Conservation (phyloP, 257 asterid genomes). For the Capsicum pubescens region DNA sequence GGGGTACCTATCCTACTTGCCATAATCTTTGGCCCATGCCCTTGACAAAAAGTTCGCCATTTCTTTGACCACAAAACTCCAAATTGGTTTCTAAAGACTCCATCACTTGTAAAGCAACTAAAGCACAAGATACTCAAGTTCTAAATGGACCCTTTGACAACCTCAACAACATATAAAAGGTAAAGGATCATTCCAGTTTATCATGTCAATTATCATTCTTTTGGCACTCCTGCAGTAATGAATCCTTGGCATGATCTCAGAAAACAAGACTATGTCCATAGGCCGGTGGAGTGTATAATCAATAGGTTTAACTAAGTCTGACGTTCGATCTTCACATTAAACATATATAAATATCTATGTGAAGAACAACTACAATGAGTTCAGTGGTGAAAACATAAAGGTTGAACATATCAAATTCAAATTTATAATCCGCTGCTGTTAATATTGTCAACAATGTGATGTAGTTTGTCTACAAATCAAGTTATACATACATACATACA, state of each 20-base stretch:
- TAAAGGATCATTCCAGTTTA: slow-evolving; percentile 12
- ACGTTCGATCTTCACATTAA: background rate
- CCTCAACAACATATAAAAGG: slow-evolving; percentile 25
- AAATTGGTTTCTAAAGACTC: slow-evolving; percentile 17
- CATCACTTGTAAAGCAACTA: slow-evolving; percentile 26
- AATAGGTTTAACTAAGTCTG: background rate
- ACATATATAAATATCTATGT: background rate
- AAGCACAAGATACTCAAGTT: slow-evolving; percentile 27
- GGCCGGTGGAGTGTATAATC: background rate
- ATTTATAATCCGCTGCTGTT: background rate
- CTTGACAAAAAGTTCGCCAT: slow-evolving; percentile 22
- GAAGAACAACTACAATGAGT: background rate
- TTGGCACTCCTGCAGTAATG: slow-evolving; percentile 26
- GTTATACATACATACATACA: background rate
- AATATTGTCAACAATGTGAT: background rate
- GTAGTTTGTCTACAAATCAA: background rate
- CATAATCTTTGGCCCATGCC: slow-evolving; percentile 27
- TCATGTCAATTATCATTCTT: slow-evolving; percentile 18
- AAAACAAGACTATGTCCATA: slow-evolving; percentile 1
- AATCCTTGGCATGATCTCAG: slow-evolving; percentile 19
- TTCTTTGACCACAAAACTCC: slow-evolving; percentile 31
- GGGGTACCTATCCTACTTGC: slow-evolving; percentile 30
- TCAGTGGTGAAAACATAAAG: background rate
- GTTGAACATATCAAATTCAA: background rate
- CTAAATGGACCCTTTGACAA: slow-evolving; percentile 24